Evolutionary conservation across 257 asterid genomes (phyloP), one percentile per base, ranked within the genome.

Genomic region (Gentiana dahurica): DNA sequence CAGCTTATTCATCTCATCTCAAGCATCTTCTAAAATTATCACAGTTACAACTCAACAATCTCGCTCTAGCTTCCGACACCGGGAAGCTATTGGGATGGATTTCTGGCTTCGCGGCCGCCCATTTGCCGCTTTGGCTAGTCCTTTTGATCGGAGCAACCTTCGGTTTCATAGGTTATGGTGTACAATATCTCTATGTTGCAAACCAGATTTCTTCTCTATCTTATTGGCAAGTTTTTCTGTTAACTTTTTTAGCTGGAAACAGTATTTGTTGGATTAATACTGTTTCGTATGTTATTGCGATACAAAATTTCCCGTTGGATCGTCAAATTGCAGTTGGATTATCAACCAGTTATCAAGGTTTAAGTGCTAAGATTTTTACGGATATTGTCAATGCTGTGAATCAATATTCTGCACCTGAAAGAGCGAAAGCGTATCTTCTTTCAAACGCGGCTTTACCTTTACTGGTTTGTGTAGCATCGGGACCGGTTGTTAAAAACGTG

Each of bases 221-320:
- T 24, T 24, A 24, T 24, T 24, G 24, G 24, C 24, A 24, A 24
- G 24, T 24, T 2, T 2, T 86, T 41, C 1, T 69, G 0, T 86
- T 86, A 39, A 80, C 93, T 5, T 71, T 72, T 43, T 5, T 86
- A 36, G 84, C 95, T 2, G 89, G 95, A 5, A 83, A 86, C 66
- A 73, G 84, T 60, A 75, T 86, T 8, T 86, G 87, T 50, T 86
- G 95, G 95, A 76, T 83, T 51, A 86, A 86, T 79, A 86, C 93
- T 1, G 93, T 76, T 36, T 76, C 73, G 12, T 77, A 81, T 62
- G 46, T 79, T 2, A 53, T 83, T 2, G 61, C 81, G 7, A 83
- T 86, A 3, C 68, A 58, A 2, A 83, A 86, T 32, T 86, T 86
- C 71, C 89, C 89, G 0, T 49, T 73, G 38, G 85, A 86, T 12